A percentile compares a stretch with the other conserved stretches of the same genome.
Evolutionary conservation across 768 basidiomycete species (phyloP).

Genomic region (Neoboletus brunneissimus): DNA sequence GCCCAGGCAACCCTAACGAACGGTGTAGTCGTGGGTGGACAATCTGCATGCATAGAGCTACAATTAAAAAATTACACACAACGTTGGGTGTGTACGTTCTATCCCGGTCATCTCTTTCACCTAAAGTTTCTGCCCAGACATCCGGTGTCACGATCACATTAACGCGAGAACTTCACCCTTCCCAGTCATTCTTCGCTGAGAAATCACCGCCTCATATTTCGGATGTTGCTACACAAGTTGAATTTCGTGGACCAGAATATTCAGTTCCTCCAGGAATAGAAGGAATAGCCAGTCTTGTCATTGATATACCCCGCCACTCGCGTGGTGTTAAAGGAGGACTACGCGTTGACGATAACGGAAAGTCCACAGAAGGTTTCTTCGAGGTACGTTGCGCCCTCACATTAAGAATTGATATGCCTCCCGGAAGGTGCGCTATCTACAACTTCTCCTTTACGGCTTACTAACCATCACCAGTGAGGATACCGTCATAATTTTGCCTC

Average conservation of each 20-base stretch:
- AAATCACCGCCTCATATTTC: conserved; percentile 44
- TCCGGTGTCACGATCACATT: conserved; percentile 61
- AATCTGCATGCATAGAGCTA: conserved; percentile 68
- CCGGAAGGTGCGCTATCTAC: conserved; percentile 54
- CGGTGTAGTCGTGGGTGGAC: conserved; percentile 62
- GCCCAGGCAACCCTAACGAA: conserved; percentile 65
- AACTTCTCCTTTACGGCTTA: conserved; percentile 6
- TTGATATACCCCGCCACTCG: conserved; percentile 70
- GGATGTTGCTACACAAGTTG: conserved; percentile 65
- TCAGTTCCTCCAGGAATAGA: conserved; percentile 70
- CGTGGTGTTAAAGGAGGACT: conserved; percentile 63
- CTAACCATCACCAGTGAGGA: conserved; percentile 55
- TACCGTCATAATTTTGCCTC: conserved; percentile 59
- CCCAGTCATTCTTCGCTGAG: conserved; percentile 31
- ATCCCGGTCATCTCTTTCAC: background rate
- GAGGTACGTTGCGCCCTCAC: conserved; percentile 64
- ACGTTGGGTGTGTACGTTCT: conserved; percentile 57
- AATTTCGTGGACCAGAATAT: conserved; percentile 75
- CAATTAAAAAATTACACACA: conserved; percentile 79
- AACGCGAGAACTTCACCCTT: conserved; percentile 57
- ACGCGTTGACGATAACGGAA: conserved; percentile 50
- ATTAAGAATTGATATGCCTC: conserved; percentile 60
- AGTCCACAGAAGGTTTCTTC: conserved; percentile 54
- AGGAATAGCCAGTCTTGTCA: conserved; percentile 75
- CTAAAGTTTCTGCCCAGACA: conserved; percentile 46